phyloP scores from a whole-genome alignment of 306 rosid genomes.

The Vigna reflexopilosa region DNA sequence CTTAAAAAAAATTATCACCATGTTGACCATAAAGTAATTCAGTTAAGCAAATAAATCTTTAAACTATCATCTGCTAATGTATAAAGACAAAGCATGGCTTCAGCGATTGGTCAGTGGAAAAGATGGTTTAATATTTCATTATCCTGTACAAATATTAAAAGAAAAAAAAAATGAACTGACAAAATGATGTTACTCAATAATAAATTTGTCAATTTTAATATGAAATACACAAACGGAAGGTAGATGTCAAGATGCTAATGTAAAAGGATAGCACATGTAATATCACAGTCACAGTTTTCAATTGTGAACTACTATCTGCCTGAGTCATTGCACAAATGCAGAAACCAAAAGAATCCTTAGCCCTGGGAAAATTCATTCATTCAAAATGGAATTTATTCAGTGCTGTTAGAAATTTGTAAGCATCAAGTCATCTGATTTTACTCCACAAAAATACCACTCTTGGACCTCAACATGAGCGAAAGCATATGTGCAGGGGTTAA shows the following conservation, averaged over 20 bases:
- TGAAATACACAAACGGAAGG: conserved; percentile 8
- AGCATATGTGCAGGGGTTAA: background rate
- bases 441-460: conserved; percentile 9
- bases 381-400: conserved; percentile 8
- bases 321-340: background rate
- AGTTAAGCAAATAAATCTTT: background rate
- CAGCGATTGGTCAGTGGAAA: background rate
- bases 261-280: conserved; percentile 10
- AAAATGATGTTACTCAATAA: background rate
- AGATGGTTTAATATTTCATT: conserved; percentile 1
- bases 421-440: conserved; percentile 5
- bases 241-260: background rate
- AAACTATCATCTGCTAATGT: background rate
- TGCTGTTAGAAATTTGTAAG: background rate
- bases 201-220: background rate
- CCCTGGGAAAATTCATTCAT: background rate
- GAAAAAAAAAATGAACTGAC: background rate
- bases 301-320: background rate
- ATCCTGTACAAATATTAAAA: background rate
- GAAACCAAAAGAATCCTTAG: conserved; percentile 20
- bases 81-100: background rate
- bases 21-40: conserved; percentile 11
- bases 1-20: background rate
- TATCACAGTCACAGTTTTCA: conserved; percentile 7
- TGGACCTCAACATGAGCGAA: conserved; percentile 10